Percentiles rank a stretch among this genome's conserved stretches.
Evolutionary conservation across 768 basidiomycete genomes (phyloP).

Genomic region (Cystofilobasidium macerans): DNA sequence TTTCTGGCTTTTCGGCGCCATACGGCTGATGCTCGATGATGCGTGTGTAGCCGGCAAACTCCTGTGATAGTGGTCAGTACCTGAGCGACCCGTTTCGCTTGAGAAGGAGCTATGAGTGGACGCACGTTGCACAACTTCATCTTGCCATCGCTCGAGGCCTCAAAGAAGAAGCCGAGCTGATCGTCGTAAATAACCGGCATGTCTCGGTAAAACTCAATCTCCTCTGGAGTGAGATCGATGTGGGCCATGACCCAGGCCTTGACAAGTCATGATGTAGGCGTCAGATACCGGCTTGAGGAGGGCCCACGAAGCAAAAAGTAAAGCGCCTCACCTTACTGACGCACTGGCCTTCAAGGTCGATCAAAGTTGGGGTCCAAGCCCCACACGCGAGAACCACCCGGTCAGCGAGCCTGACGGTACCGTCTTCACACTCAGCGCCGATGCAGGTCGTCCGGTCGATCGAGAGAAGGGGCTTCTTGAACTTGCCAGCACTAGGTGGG

Average conservation of each 20-base stretch:
- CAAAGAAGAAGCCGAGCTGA: slow-evolving; percentile 36
- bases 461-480: slow-evolving; percentile 29
- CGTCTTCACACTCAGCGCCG: slow-evolving; percentile 33
- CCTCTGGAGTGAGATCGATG: slow-evolving; percentile 34
- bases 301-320: not conserved
- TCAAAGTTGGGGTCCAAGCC: slow-evolving; percentile 34
- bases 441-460: slow-evolving; percentile 28
- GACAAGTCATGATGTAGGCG: too few relatives aligned
- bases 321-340: slow-evolving; percentile 30
- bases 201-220: slow-evolving; percentile 29
- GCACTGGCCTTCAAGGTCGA: slow-evolving; percentile 37
- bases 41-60: slow-evolving; percentile 36
- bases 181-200: slow-evolving; percentile 35
- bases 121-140: slow-evolving; percentile 33
- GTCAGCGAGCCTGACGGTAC: slow-evolving; percentile 31
- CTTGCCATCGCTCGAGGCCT: slow-evolving; percentile 28
- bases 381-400: slow-evolving; percentile 35
- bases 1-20: slow-evolving; percentile 22
- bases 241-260: slow-evolving; percentile 36
- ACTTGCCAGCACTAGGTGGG: slow-evolving; percentile 30
- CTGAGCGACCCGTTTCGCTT: not conserved
- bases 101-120: not conserved
- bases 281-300: not conserved
- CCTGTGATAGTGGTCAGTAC: not conserved
- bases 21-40: slow-evolving; percentile 28